Evolutionary conservation across 192 early-diverging fungal genomes (phyloP).

Genomic region (Chytriomyces confervae): DNA sequence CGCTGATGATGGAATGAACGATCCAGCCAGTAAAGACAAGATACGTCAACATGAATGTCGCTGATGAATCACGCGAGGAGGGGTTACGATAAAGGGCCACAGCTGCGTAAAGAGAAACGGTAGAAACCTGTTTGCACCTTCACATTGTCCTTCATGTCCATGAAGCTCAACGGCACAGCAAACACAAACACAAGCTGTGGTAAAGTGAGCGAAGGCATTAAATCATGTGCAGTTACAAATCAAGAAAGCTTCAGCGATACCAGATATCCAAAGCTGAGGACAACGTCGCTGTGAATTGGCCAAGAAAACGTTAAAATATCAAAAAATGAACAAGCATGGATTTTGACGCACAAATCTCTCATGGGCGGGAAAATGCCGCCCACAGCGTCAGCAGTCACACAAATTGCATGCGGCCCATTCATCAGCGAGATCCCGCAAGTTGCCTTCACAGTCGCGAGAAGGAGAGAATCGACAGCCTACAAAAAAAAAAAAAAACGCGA

Average conservation of each 20-base stretch:
- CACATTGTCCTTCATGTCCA: conserved; percentile 26
- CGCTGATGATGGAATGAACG: conserved; percentile 30
- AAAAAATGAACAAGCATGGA: no score
- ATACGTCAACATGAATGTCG: conserved; percentile 50
- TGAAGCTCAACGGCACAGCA: conserved; percentile 18
- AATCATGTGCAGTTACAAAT: neutral
- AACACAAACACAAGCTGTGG: conserved; percentile 6
- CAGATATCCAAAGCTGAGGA: neutral
- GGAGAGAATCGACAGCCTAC: neutral
- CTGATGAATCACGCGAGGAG: conserved; percentile 8
- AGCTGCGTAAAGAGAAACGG: neutral
- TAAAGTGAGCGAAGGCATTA: neutral
- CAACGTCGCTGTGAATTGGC: neutral
- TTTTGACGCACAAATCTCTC: no score
- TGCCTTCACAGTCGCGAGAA: no score
- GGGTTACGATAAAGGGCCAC: neutral
- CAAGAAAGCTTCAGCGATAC: neutral
- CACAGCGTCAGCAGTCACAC: no score
- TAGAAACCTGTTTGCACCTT: conserved; percentile 28
- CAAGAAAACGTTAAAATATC: no score
- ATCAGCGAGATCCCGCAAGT: no score
- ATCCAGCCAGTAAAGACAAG: conserved; percentile 56
- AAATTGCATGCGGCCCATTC: no score
- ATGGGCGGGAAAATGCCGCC: no score
- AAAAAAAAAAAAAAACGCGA: neutral